Base-by-base conservation (phyloP, 352 stramenopile genomes). In the Thalassiosira sp. region DNA sequence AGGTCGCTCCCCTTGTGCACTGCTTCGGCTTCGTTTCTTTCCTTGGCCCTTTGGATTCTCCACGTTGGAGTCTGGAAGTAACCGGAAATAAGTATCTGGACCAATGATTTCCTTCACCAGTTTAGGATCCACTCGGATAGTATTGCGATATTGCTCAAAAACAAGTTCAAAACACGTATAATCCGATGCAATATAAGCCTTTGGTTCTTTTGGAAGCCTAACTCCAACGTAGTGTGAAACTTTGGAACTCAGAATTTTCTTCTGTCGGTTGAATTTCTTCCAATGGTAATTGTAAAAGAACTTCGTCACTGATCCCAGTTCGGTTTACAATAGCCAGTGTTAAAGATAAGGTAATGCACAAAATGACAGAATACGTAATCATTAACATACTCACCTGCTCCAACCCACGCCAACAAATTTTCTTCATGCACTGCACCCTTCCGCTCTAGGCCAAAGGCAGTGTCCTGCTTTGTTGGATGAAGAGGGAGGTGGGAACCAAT, bases 401-500 rank as follows among this genome's bases (percentile, higher is more conserved):
- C 59, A n/a, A 68, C 31, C 40, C 40, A 68, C 1, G 16, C 16
- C 33, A 56, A 58, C 5, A 68, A 27, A 45, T 68, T 68, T 43
- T 48, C 28, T 27, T 58, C 43, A 27, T 68, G 59, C 10, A 68
- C n/a, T 15, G 7, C 43, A 11, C 59, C 59, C 22, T 28, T 45
- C 7, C 49, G 16, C 58, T 68, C 45, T 35, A 46, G 5, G 3
- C 59, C 59, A 49, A 68, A 68, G 2, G 59, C 56, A 25, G 66
- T 54, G 52, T 85, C 72, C 58, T 82, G 72, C 43, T 82, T 85
- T 5, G 43, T 51, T 51, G 43, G 43, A 25, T 51, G 1, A 13
- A 85, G 45, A 3, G 77, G 77, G 1, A 85, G 24, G 0, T 53
- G 63, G 0, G 57, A 57, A 49, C 60, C 46, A 16, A 69, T 42